These are phyloP conservation scores for Candida yuanshanica DNA, from an alignment of 805 yeast genomes.

Conservation along the genomic window DNA sequence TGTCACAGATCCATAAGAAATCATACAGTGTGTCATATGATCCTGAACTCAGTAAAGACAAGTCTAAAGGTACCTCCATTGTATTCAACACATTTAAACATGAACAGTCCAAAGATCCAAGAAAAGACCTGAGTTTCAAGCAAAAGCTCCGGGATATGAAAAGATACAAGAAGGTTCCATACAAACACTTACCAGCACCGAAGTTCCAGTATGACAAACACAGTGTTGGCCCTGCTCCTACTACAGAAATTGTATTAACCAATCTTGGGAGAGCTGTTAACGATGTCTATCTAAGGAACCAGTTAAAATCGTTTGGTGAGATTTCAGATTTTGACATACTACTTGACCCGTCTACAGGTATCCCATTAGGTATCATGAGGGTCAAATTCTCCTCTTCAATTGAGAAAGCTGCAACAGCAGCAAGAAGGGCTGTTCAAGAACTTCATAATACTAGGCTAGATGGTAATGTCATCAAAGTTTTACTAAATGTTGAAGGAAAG, in stretches of 20 bases:
- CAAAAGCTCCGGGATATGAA: slow-evolving; percentile 25
- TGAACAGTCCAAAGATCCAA: slow-evolving; percentile 34
- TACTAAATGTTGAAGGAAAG: slow-evolving; percentile 39
- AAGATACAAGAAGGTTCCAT: slow-evolving; percentile 35
- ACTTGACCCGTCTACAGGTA: slow-evolving; percentile 70
- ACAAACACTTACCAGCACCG: slow-evolving; percentile 37
- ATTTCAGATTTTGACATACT: slow-evolving; percentile 53
- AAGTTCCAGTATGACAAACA: slow-evolving; percentile 48
- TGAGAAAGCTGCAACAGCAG: slow-evolving; percentile 43
- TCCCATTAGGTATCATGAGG: slow-evolving; percentile 68
- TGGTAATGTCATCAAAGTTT: slow-evolving; percentile 48
- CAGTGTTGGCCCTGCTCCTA: slow-evolving; percentile 73
- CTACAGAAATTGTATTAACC: slow-evolving; percentile 63
- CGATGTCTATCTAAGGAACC: slow-evolving; percentile 40
- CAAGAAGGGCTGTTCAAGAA: slow-evolving; percentile 37
- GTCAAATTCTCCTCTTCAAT: slow-evolving; percentile 51
- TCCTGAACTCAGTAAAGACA: slow-evolving; percentile 42
- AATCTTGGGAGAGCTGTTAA: slow-evolving; percentile 53
- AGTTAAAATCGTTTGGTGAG: slow-evolving; percentile 57
- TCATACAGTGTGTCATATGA: slow-evolving; percentile 46
- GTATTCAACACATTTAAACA: slow-evolving; percentile 26
- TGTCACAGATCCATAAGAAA: slow-evolving; percentile 10
- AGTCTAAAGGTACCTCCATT: slow-evolving; percentile 31
- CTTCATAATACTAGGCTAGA: slow-evolving; percentile 41
- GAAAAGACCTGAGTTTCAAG: slow-evolving; percentile 20